phyloP scores from a whole-genome alignment of 352 stramenopile genomes.

The Pythium scleroteichum region DNA sequence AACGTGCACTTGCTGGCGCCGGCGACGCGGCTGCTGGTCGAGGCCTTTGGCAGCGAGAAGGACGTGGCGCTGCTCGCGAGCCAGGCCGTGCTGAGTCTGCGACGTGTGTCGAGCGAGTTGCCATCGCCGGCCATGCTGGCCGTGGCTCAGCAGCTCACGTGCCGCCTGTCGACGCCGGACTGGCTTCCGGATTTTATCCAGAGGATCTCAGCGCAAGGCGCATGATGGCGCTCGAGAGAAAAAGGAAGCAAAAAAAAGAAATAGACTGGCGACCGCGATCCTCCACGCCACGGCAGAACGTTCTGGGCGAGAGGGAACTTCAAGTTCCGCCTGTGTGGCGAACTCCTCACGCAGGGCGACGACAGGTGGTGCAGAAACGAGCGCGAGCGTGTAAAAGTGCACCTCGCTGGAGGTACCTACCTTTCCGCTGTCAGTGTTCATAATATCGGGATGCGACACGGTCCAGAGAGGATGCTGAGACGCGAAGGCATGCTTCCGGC shows the following conservation, averaged over 20 bases:
- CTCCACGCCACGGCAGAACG: too few species aligned
- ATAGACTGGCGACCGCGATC: background rate
- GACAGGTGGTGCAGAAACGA: too few species aligned
- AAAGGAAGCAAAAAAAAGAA: background rate
- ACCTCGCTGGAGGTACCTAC: too few species aligned
- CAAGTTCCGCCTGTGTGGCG: too few species aligned
- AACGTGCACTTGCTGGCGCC: constrained; percentile 53
- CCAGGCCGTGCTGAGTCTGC: constrained; percentile 27
- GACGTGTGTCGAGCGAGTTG: constrained; percentile 17
- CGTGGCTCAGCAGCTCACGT: constrained; percentile 6
- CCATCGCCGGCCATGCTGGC: constrained; percentile 27
- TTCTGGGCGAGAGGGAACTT: too few species aligned
- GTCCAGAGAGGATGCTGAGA: too few species aligned
- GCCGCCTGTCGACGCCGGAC: constrained; percentile 14
- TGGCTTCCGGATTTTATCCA: constrained; percentile 23
- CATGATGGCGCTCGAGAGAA: constrained; percentile 3
- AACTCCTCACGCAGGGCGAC: too few species aligned
- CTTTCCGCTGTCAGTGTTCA: too few species aligned
- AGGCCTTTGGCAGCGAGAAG: constrained; percentile 6
- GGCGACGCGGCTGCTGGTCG: constrained; percentile 38
- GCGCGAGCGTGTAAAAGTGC: too few species aligned
- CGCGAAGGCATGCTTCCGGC: too few species aligned
- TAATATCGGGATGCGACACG: too few species aligned
- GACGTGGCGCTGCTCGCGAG: constrained; percentile 16
- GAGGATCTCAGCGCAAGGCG: constrained; percentile 6